Base-by-base conservation (phyloP, 345 rosid species). In the Microcos paniculata region DNA sequence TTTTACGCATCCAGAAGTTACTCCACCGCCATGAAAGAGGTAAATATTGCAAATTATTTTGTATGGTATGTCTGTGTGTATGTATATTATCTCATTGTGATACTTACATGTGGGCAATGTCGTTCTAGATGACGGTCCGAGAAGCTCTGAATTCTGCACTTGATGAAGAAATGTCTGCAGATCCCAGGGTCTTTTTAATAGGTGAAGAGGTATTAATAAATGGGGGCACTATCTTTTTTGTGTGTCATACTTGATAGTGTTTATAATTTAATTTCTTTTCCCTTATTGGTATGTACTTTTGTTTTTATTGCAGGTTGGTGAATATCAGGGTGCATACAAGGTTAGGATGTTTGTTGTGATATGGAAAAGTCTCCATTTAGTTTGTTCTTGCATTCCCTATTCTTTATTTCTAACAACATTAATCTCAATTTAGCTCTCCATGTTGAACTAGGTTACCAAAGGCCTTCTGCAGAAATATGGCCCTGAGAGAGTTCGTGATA, bases 271-370 rank as follows among this genome's bases (percentile, higher is more conserved):
- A n/a, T 31, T 63, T 84, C 56, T 61, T 4, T 46, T 45, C 11
- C 72, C 73, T 75, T 35, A 31, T 45, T n/a, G 70, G 73, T 76
- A 13, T 24, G 64, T 61, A 40, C 68, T 30, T 53, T 40, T 74
- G 10, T 48, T 72, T 70, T 62, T 28, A 70, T 16, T 84, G 81
- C 88, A 95, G 98, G 99, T 95, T 74, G 98, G 99, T 65, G 98
- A 95, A 86, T 95, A 95, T 81, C 97, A 94, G 77, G 98, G 97
- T 80, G 98, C 98, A n/a, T 93, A 94, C 87, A 94, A 94, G 99
- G 99, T 92, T 71, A 83, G 87, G 18, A 24, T 48, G 23, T 23
- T 78, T 68, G 6, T 16, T 23, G n/a, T 75, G 42, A 43, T 46
- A 31, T 67, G 62, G 16, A 30, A 57, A 28, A 46, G 21, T 46